Percentiles rank a stretch among this genome's conserved stretches.
phyloP scores from a whole-genome alignment of 768 basidiomycete genomes.

The Suillus clintonianus region DNA sequence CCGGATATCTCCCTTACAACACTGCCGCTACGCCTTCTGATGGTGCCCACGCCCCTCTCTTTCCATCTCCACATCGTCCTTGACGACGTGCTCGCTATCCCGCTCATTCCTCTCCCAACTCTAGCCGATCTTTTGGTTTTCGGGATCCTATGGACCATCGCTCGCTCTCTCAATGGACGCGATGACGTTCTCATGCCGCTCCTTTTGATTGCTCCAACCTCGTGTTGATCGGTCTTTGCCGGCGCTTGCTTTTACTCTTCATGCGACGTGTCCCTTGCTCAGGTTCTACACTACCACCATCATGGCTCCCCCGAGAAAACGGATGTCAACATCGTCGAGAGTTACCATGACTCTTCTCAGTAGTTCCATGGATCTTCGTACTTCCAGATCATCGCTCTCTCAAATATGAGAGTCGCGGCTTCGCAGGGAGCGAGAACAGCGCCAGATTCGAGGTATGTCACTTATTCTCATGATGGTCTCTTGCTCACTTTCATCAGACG shows the following conservation, averaged over 20 bases:
- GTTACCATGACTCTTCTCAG: not conserved
- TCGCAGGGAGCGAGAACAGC: not conserved
- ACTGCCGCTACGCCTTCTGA: not conserved
- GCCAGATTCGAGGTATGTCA: not conserved
- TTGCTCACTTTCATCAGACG: too few species aligned
- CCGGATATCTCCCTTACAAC: not conserved
- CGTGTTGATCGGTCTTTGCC: not conserved
- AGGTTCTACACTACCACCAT: not conserved
- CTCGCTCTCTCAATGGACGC: too few species aligned
- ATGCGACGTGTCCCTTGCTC: not conserved
- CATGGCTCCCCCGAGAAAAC: not conserved
- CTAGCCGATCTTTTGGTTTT: not conserved
- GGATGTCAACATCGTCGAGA: not conserved
- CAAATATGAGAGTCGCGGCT: not conserved
- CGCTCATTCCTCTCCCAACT: not conserved
- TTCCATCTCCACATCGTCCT: not conserved
- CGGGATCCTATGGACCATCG: not conserved
- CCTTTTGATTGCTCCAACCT: not conserved
- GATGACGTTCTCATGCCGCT: too few species aligned
- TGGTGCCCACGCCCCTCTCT: not conserved
- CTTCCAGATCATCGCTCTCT: not conserved
- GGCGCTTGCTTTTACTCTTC: not conserved
- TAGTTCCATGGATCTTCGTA: not conserved
- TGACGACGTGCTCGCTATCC: not conserved
- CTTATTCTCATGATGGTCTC: not conserved